Evolutionary conservation across 768 basidiomycete species (phyloP), one percentile per base, ranked within the genome.

Genomic region (Mycena haematopus): DNA sequence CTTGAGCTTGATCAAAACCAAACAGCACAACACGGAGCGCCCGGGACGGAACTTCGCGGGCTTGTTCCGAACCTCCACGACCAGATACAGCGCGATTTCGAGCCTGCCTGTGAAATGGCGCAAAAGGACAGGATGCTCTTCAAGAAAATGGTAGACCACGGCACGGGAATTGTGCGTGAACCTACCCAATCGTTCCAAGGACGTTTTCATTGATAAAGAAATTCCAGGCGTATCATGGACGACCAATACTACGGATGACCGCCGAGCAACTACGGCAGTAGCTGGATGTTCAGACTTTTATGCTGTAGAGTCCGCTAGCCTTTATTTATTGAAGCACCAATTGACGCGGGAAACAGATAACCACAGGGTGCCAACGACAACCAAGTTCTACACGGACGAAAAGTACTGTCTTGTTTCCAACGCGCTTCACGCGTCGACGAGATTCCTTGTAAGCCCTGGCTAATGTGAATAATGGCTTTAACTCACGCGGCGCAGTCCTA

Each of bases 401-500:
- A 40, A 31, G 33, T 59, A 64, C 27, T 67, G 66, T 22, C 47
- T 60, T 15, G 40, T 61, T 3, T 56, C 62, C 2, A 64, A 58
- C 56, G 52, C n/a, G 11, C 29, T n/a, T n/a, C n/a, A n/a, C n/a
- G n/a, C n/a, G n/a, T n/a, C 36, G 19, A 58, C 24, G 14, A 62
- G 66, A 1, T 67, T 67, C 44, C 7, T 64, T 11, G 33, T 61
- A 58, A 17, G 62, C 56, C 10, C n/a, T n/a, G n/a, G n/a, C n/a
- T n/a, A n/a, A n/a, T n/a, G n/a, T n/a, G n/a, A n/a, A n/a, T n/a
- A n/a, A n/a, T n/a, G n/a, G n/a, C n/a, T n/a, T n/a, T n/a, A n/a
- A 68, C 65, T 68, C 56, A 40, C 66, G 1, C 10, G 58, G 17
- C 58, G 60, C 58, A 65, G 64, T 27, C 57, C 67, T n/a, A 14